Base-by-base conservation (phyloP, 108 stramenopile genomes). In the Skeletonema tropicum region DNA sequence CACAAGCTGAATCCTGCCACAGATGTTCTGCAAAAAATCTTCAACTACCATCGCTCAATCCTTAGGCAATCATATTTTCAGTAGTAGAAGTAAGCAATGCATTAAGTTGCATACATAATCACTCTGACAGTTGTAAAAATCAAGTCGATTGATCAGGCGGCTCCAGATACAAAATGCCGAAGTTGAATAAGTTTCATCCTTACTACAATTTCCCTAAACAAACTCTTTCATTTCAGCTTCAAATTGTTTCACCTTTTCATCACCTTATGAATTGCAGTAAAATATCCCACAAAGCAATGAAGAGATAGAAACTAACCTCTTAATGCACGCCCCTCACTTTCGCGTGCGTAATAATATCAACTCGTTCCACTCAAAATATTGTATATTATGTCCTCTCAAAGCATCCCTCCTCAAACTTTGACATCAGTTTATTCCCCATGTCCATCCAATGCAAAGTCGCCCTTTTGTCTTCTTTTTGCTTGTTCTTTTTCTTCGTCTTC, bases 381-480 rank as follows among this genome's bases (percentile, higher is more conserved):
- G 42, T 45, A n/a, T 45, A 45, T 15, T 45, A 45, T n/a, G 0
- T n/a, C 42, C 42, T n/a, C 15, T 3, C 42, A 45, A 15, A 45
- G 15, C 4, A n/a, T 45, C 15, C 15, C 3, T 11, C 42, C 42
- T 45, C 42, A 15, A 15, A 0, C 5, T n/a, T 45, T 3, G 5
- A 15, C 3, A 45, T 1, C 2, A 2, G 5, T n/a, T 75, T 93
- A 96, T 75, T 96, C 94, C 1, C 74, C 90, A 69, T 96, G 94
- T n/a, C 94, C 94, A 76, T 92, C 94, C 64, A 96, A 71, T 39
- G 89, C 76, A 79, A 96, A 96, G 77, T 93, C 94, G 3, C 87
- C 70, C 77, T 90, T 91, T 74, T 92, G 90, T 46, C 58, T 84
- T 71, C 92, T 73, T 70, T 93, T 93, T 33, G 69, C 64, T 15